A percentile compares a stretch with the other conserved stretches of the same genome.
Conservation (phyloP, 176 grass and related monocot genomes). For the Hyparrhenia diplandra region DNA sequence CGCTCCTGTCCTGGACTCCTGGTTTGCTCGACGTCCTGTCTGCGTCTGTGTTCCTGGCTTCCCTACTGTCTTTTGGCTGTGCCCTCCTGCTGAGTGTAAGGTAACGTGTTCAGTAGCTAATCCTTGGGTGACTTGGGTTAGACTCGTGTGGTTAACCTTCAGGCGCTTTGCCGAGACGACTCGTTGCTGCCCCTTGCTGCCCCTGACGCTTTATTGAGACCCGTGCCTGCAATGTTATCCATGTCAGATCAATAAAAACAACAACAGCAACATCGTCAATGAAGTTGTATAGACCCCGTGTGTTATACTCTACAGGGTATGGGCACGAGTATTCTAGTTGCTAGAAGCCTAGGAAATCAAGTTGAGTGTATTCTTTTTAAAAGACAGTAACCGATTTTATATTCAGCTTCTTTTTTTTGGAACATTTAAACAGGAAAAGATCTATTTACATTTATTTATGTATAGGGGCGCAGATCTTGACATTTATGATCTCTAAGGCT, state of each 20-base stretch:
- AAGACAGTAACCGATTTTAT: too few species aligned
- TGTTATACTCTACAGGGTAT: too few species aligned
- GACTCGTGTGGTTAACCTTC: background rate
- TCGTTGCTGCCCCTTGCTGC: background rate
- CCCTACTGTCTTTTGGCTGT: background rate
- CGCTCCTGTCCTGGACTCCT: constrained; percentile 8
- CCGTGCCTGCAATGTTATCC: background rate
- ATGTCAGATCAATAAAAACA: too few species aligned
- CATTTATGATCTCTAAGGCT: background rate
- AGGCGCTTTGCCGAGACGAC: background rate
- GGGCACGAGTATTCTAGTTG: too few species aligned
- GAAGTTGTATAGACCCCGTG: background rate
- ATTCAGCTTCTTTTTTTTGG: too few species aligned
- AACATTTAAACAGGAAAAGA: too few species aligned
- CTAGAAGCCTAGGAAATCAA: too few species aligned
- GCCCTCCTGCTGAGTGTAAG: background rate
- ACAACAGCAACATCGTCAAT: too few species aligned
- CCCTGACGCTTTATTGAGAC: constrained; percentile 24
- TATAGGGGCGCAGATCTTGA: background rate
- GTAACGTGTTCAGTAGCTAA: background rate
- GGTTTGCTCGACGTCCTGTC: constrained; percentile 14
- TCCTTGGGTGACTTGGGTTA: background rate
- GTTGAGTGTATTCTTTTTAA: too few species aligned
- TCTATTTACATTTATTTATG: background rate
- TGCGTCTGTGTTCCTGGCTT: background rate